Evolutionary conservation across 2,329 filamentous ascomycete species (phyloP).

Genomic region (Fusarium devonianum): DNA sequence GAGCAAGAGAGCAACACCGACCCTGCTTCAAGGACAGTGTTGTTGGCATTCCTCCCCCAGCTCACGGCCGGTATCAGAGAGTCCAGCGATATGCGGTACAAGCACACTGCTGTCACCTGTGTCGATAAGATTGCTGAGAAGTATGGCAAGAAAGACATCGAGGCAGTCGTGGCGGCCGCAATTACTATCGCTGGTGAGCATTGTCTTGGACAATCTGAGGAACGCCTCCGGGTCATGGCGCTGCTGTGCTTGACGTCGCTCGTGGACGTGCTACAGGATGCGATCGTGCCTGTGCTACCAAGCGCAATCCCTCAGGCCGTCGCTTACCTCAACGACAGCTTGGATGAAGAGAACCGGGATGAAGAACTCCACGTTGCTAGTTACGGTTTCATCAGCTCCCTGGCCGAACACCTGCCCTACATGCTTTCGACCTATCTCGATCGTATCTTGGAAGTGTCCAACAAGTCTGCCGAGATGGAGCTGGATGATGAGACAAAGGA

Average conservation of each 20-base stretch:
- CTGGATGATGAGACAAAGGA: conserved; percentile 69
- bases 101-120: conserved; percentile 85
- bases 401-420: conserved; percentile 85
- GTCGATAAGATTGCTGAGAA: conserved; percentile 93
- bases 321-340: conserved; percentile 71
- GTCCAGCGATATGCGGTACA: conserved; percentile 75
- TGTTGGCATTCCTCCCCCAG: conserved; percentile 81
- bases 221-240: conserved; percentile 80
- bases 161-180: conserved; percentile 77
- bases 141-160: conserved; percentile 90
- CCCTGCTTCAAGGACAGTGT: conserved; percentile 68
- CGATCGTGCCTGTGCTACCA: conserved; percentile 83
- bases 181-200: conserved; percentile 77
- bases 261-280: conserved; percentile 86
- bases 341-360: conserved; percentile 60
- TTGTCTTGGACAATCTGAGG: conserved; percentile 78
- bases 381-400: conserved; percentile 78
- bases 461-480: conserved; percentile 70
- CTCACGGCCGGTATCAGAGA: conserved; percentile 79
- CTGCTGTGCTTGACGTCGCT: conserved; percentile 88
- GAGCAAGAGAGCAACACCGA: conserved; percentile 76
- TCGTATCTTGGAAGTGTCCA: conserved; percentile 74
- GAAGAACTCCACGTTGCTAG: conserved; percentile 79
- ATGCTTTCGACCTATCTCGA: conserved; percentile 84
- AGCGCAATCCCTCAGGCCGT: conserved; percentile 76